phyloP scores from a whole-genome alignment of 305 asterid genomes.

The Solanum chacoense region DNA sequence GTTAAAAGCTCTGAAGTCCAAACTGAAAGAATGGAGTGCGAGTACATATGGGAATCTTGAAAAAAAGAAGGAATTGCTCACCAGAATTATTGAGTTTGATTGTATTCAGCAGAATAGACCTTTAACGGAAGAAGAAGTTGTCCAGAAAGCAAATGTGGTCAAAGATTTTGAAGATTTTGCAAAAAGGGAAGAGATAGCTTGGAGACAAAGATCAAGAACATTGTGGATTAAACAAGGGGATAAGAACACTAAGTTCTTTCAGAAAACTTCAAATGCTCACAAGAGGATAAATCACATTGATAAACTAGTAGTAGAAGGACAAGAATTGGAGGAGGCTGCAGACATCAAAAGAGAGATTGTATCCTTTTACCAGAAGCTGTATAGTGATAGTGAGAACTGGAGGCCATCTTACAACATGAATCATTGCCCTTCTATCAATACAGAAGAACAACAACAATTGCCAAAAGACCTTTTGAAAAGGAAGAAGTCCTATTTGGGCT shows the following conservation, averaged over 20 bases:
- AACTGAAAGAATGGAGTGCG: too few relatives aligned
- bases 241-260: neutral
- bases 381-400: too few relatives aligned
- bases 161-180: neutral
- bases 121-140: neutral
- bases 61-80: neutral
- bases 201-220: neutral
- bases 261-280: too few relatives aligned
- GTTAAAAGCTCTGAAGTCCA: too few relatives aligned
- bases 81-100: neutral
- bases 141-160: neutral
- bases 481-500: too few relatives aligned
- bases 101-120: neutral
- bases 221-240: neutral
- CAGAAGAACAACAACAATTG: too few relatives aligned
- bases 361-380: too few relatives aligned
- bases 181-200: neutral
- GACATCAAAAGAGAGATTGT: too few relatives aligned
- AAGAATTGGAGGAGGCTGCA: too few relatives aligned
- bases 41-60: neutral
- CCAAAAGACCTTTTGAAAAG: too few relatives aligned
- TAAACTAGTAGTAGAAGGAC: neutral
- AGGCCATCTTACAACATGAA: too few relatives aligned
- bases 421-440: too few relatives aligned
- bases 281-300: neutral